Evolutionary conservation across 805 yeast genomes (phyloP), one percentile per base, ranked within the genome.

Genomic region (Pichia occidentalis): DNA sequence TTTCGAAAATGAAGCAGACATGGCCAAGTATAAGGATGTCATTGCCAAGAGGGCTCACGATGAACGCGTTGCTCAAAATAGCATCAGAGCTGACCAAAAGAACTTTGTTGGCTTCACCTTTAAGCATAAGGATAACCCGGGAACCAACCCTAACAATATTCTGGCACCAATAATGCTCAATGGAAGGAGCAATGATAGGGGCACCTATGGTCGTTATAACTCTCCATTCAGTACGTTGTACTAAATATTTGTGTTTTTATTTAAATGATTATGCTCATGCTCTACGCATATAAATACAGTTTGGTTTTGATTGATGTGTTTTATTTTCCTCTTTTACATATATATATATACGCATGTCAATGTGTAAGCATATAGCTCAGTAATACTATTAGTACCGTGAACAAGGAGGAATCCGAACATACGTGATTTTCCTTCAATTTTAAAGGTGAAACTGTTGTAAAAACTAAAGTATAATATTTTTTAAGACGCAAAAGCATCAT

Each of bases 11-110:
- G 97, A 90, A 58, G 87, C 84, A 32, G 95, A 90, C 59, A 87
- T 92, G 97, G 92, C 90, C 45, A 88, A 92, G 60, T 92, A 92
- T 65, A 90, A 92, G 53, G 98, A 92, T 53, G 98, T 92, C 11
- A 80, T 92, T 68, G 94, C 90, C 46, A 83, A 95, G 63, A 86
- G 86, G 52, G 85, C 75, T 21, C 85, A 83, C 46, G 80, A 85
- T 52, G 96, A 88, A 57, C 77, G 71, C 45, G 62, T 88, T 54
- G 82, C 92, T 24, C 88, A 81, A 36, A 65, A 73, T 55, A 71
- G 74, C 22, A 71, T 71, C 29, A 68, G 72, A 39, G 67, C 77
- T 17, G 77, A 73, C 23, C 72, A 73, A 44, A 80, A 84, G 39
- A 80, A 81, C 52, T 84, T 92, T 57, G 85, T 90, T 42, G 99